These are phyloP conservation scores for Solidago caesia DNA, from an alignment of 129 eudicot genomes.

Conservation along the genomic window DNA sequence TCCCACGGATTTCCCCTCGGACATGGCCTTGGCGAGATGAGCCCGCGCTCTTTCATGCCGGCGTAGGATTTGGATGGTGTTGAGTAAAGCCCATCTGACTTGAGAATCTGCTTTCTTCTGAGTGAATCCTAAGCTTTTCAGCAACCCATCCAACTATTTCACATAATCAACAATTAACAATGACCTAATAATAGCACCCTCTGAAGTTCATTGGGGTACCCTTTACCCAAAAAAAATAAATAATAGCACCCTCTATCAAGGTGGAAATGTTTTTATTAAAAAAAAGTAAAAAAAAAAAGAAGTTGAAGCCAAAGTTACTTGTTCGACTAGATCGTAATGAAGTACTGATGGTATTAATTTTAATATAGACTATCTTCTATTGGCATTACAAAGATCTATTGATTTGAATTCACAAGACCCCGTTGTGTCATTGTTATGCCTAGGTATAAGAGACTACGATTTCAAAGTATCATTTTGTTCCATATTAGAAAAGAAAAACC, in stretches of 20 bases:
- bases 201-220: too few relatives aligned
- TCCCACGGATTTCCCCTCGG: constrained; percentile 66
- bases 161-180: background rate
- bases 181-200: background rate
- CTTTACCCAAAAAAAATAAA: too few relatives aligned
- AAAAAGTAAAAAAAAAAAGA: background rate
- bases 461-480: background rate
- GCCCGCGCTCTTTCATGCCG: constrained; percentile 66
- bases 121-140: constrained; percentile 73
- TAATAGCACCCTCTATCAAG: too few relatives aligned
- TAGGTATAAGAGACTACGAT: background rate
- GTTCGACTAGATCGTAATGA: background rate
- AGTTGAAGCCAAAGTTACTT: background rate
- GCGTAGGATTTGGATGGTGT: constrained; percentile 60
- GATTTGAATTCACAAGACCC: background rate
- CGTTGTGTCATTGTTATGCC: background rate
- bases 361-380: background rate
- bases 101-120: constrained; percentile 86
- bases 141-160: constrained; percentile 57
- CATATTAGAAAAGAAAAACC: background rate
- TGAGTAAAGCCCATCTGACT: constrained; percentile 86
- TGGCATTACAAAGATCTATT: background rate
- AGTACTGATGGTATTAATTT: background rate
- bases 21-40: constrained; percentile 71
- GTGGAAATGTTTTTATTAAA: too few relatives aligned